Evolutionary conservation across 257 asterid species (phyloP).

Genomic region (Solanum rostratum): DNA sequence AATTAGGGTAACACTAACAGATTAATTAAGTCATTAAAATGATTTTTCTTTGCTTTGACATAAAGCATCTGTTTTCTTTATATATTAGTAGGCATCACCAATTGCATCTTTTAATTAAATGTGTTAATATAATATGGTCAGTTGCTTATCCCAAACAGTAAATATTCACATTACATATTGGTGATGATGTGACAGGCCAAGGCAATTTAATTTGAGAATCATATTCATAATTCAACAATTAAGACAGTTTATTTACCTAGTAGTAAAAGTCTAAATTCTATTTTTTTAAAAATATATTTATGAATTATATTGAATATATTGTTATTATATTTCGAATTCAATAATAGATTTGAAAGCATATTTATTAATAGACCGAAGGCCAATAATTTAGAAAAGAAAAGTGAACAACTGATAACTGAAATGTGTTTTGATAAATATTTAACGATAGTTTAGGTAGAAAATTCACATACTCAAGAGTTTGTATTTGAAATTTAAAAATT

Average conservation of each 20-base stretch:
- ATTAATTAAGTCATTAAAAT: not conserved
- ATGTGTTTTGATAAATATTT: too few relatives aligned
- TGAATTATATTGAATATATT: too few relatives aligned
- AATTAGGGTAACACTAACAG: not conserved
- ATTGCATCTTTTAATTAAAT: not conserved
- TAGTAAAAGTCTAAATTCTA: too few relatives aligned
- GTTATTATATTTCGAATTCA: too few relatives aligned
- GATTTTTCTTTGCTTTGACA: not conserved
- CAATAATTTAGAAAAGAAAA: fast-evolving
- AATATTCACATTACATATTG: not conserved
- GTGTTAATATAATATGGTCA: not conserved
- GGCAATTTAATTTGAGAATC: not conserved
- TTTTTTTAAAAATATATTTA: too few relatives aligned
- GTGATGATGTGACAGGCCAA: not conserved
- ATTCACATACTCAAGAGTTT: too few relatives aligned
- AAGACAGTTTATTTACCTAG: too few relatives aligned
- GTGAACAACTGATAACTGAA: too few relatives aligned
- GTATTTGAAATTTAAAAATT: too few relatives aligned
- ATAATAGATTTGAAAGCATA: too few relatives aligned
- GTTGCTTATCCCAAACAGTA: not conserved
- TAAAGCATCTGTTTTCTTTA: not conserved
- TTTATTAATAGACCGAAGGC: too few relatives aligned
- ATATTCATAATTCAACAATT: not conserved
- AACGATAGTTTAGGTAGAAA: fast-evolving
- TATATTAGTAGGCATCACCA: not conserved